Evolutionary conservation across 257 asterid species (phyloP), one percentile per base, ranked within the genome.

Genomic region (Nicotiana otophora): DNA sequence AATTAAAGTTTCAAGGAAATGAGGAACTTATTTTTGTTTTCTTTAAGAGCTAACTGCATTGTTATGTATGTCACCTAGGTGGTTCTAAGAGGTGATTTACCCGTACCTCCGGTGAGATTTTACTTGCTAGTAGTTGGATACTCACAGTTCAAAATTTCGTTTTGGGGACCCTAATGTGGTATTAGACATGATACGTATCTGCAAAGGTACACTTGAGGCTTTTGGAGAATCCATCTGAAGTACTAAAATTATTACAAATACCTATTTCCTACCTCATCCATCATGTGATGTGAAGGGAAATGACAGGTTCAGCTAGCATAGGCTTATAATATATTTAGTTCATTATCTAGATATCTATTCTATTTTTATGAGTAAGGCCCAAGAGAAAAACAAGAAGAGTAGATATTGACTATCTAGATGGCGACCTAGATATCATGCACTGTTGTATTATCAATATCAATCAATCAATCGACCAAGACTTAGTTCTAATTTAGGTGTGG

Each of bases 381-480:
- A 20, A 70, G n/a, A 70, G 23, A 33, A 11, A 51, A 48, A 23
- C 3, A 51, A 4, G 57, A 51, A 51, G 57, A 51, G 34, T n/a
- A 42, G 78, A 42, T 20, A 70, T 46, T 57, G 39, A 28, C 77
- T 70, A 70, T 42, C 57, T n/a, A 69, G 77, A 69, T 69, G 77
- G 5, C 58, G 46, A 70, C 58, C 34, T 70, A 42, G 58, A 23
- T 70, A 70, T 70, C 78, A 70, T 42, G 3, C 46, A 70, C 78
- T 20, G 34, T 69, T 39, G 10, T 70, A 42, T 42, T 11, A 42
- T 70, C 34, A 20, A 42, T 20, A 39, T 7, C 17, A 70, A 70
- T 69, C 28, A 31, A 34, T 68, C 11, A 34, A 68, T n/a, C 11
- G 42, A 69, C 46, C 57, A 69, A n/a, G 57, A 17, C 77, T 69